Base-by-base conservation (phyloP, 345 rosid genomes). In the Kandelia obovata region DNA sequence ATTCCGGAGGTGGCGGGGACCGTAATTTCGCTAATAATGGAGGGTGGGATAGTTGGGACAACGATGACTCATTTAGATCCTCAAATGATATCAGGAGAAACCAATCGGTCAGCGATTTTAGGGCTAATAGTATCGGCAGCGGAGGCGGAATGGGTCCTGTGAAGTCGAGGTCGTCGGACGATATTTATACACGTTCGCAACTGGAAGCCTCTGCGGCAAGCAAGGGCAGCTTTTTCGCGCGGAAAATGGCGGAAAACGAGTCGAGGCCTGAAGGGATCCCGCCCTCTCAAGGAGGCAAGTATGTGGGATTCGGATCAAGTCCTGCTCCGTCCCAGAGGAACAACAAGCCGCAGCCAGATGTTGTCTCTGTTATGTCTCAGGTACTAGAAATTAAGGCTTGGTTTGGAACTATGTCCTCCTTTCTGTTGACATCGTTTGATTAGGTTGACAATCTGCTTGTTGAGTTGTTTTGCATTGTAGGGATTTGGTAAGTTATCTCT, bases 1-100 rank as follows among this genome's bases (percentile, higher is more conserved):
- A 61, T 17, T 23, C 60, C 23, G 74, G 76, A 7, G 83, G 84
- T 30, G 84, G 84, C 19, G 71, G 84, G n/a, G 72, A 76, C 10
- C 61, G 70, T 67, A 70, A 23, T 72, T 53, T 6, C 62, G 79
- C 77, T 21, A 81, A 63, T 26, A 73, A 74, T 56, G 84, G 85
- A 17, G 93, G 87, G 16, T 94, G 98, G 98, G 97, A 91, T 79
- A 87, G 77, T 78, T 94, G 98, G 98, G 98, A 91, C 53, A 86
- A 79, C 7, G 97, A 91, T 25, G 96, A 94, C 76, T 70, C 83
- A 0, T 73, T 81, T 58, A 85, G 82, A 79, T 88, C 88, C 64
- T 59, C 77, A 1, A 76, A 56, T 10, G 97, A 95, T 74, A 77
- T 95, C 60, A 87, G 96, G 76, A 73, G 97, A 82, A 92, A 92